Evolutionary conservation across 306 rosid genomes (phyloP).

Genomic region (Chamaecrista fasciculata): DNA sequence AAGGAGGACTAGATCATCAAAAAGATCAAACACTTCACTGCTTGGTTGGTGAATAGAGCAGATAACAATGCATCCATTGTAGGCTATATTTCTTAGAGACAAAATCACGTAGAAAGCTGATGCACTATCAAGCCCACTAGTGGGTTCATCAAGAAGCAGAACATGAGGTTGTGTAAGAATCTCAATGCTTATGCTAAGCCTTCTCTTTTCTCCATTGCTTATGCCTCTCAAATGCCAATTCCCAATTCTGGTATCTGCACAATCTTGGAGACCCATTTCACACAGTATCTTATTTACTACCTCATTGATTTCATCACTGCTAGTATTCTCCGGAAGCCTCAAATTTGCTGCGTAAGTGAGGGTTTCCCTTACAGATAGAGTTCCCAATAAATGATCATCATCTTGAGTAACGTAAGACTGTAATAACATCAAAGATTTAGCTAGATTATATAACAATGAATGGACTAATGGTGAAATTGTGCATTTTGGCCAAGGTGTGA

Average conservation of each 20-base stretch:
- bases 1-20: conserved; percentile 50
- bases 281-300: conserved; percentile 48
- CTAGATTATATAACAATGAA: not conserved
- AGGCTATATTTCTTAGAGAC: conserved; percentile 45
- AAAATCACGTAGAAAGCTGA: conserved; percentile 53
- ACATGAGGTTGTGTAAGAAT: conserved; percentile 50
- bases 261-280: conserved; percentile 57
- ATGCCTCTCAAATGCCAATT: conserved; percentile 57
- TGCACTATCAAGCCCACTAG: conserved; percentile 60
- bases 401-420: conserved; percentile 85
- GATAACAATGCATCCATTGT: conserved; percentile 43
- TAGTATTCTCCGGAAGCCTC: conserved; percentile 62
- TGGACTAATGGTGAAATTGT: not conserved
- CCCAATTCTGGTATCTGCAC: conserved; percentile 49
- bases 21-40: conserved; percentile 47
- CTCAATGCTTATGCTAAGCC: conserved; percentile 54
- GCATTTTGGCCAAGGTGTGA: not conserved
- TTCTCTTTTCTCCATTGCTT: conserved; percentile 58
- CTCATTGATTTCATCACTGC: conserved; percentile 46
- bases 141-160: conserved; percentile 59
- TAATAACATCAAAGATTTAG: not conserved
- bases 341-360: conserved; percentile 58
- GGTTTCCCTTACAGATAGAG: conserved; percentile 69
- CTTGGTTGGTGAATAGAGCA: conserved; percentile 57
- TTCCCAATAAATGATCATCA: conserved; percentile 63